Conservation (phyloP, 2,329 filamentous ascomycete genomes). For the Aspergillus pseudoterreus region DNA sequence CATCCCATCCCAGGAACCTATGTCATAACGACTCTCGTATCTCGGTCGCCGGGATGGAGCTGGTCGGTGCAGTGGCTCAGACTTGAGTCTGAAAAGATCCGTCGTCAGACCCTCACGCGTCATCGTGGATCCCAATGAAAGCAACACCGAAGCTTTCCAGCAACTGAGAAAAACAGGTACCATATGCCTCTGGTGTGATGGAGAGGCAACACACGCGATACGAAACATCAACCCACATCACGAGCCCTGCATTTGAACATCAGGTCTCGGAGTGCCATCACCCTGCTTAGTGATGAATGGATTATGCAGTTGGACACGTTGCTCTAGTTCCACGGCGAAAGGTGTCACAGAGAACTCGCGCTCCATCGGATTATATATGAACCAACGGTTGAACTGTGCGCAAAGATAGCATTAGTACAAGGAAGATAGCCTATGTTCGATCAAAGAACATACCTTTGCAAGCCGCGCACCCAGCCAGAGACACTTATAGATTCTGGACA, state of each 20-base stretch:
- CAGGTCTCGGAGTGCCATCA: neutral
- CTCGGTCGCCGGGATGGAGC: no score
- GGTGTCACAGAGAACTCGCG: constrained; percentile 32
- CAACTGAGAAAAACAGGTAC: no score
- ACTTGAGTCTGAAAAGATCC: no score
- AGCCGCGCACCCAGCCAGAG: constrained; percentile 47
- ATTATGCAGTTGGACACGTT: constrained; percentile 9
- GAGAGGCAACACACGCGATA: neutral
- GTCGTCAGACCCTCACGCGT: no score
- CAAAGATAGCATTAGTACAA: neutral
- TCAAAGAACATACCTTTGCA: constrained; percentile 37
- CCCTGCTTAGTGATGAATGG: constrained; percentile 6
- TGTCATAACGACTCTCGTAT: neutral
- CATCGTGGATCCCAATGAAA: no score
- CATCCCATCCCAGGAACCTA: neutral
- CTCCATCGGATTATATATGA: constrained; percentile 30
- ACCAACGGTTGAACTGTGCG: constrained; percentile 36
- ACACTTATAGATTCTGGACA: constrained; percentile 49
- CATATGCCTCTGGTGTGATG: no score
- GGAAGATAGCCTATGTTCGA: no score
- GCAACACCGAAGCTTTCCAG: no score
- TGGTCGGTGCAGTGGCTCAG: no score
- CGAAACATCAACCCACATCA: neutral
- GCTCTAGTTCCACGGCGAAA: constrained; percentile 25
- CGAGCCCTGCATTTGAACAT: constrained; percentile 11